These are phyloP conservation scores for Leccinum uliginosum DNA, from an alignment of 768 basidiomycete species.

Conservation along the genomic window DNA sequence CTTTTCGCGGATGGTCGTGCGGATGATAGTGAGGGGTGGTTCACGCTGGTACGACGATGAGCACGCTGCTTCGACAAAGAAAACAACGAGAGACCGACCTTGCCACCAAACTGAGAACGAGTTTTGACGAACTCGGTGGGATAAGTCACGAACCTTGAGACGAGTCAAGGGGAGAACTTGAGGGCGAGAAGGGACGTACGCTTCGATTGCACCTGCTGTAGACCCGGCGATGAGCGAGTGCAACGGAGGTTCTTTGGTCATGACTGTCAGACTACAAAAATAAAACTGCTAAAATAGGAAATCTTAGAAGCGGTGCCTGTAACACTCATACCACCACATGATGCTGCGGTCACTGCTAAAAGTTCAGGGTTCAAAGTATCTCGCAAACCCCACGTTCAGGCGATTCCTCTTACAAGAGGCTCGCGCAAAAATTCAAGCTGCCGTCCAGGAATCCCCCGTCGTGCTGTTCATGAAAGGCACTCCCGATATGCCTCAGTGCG, in stretches of 20 bases:
- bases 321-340: not conserved
- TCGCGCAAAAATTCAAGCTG: conserved; percentile 62
- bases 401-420: conserved; percentile 63
- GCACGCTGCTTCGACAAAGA: not conserved
- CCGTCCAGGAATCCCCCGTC: conserved; percentile 70
- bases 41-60: conserved; percentile 43
- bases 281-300: not conserved
- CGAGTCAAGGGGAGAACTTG: not conserved
- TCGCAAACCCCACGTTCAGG: conserved; percentile 11
- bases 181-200: conserved; percentile 48
- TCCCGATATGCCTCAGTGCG: conserved; percentile 81
- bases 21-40: conserved; percentile 68
- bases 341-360: not conserved
- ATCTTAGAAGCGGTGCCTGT: not conserved
- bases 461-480: conserved; percentile 99
- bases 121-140: conserved; percentile 94
- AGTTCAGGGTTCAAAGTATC: not conserved
- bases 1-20: conserved; percentile 65
- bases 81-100: conserved; percentile 36
- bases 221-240: conserved; percentile 89
- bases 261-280: not conserved
- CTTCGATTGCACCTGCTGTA: conserved; percentile 90
- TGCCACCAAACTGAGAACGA: conserved; percentile 83
- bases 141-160: conserved; percentile 74
- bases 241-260: conserved; percentile 66